Percentiles rank a stretch among this genome's conserved stretches.
These are phyloP conservation scores for Xanthoconium separans DNA, from an alignment of 1,284 basidiomycete species.

Conservation along the genomic window DNA sequence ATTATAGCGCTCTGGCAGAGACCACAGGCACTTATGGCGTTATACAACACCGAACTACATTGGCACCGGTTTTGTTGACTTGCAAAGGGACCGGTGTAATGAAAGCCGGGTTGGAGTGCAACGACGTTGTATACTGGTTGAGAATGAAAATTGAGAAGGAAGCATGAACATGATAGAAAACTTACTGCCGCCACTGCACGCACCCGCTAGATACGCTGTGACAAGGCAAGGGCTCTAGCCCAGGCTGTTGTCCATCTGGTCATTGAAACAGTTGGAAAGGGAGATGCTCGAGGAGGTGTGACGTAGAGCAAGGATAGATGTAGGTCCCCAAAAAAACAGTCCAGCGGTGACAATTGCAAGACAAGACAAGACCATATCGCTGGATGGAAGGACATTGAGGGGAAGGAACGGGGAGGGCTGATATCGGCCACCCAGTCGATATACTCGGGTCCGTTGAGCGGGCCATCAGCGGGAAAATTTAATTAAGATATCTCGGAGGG, in stretches of 20 bases:
- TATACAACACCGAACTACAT: conserved; percentile 36
- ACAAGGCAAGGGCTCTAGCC: conserved; percentile 37
- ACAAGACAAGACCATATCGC: conserved; percentile 6
- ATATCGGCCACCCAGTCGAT: too few species aligned
- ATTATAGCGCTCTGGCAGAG: conserved; percentile 29
- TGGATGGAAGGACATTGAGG: conserved; percentile 9
- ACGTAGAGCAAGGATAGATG: conserved; percentile 17
- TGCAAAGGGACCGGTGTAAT: conserved; percentile 26
- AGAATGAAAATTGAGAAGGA: background rate
- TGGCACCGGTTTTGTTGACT: conserved; percentile 21
- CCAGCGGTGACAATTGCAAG: conserved; percentile 17
- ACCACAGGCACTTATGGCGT: conserved; percentile 33
- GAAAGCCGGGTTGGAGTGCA: conserved; percentile 8
- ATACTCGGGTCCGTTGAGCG: too few species aligned
- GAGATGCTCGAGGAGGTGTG: background rate
- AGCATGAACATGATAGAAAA: background rate
- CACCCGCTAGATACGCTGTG: conserved; percentile 32
- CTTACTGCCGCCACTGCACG: conserved; percentile 31
- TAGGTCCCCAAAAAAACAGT: conserved; percentile 15
- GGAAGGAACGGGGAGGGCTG: background rate
- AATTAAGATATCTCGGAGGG: too few species aligned
- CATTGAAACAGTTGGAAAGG: background rate
- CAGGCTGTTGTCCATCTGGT: conserved; percentile 34
- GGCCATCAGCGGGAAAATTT: too few species aligned
- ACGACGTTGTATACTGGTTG: conserved; percentile 21